Evolutionary conservation across 2,329 filamentous ascomycete genomes (phyloP), one percentile per base, ranked within the genome.

Genomic region (Hypoxylon sp.): DNA sequence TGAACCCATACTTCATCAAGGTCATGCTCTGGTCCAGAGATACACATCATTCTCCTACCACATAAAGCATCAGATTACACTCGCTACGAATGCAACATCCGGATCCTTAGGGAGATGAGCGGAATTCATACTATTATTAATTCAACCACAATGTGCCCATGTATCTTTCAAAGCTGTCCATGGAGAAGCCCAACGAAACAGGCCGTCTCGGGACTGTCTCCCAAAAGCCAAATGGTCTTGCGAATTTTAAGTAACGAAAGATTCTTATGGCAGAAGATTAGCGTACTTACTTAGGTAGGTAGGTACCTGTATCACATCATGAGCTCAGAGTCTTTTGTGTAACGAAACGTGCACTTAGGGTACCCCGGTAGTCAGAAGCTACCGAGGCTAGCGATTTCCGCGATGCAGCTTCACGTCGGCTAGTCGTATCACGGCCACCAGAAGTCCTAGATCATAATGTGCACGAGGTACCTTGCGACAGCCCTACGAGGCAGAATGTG

Each of bases 271-370:
- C 37, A 30, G 21, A 57, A 27, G 11, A 57, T 48, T 51, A 52
- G 29, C 37, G n/a, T n/a, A n/a, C n/a, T n/a, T n/a, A n/a, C n/a
- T n/a, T n/a, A n/a, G n/a, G n/a, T n/a, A n/a, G n/a, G n/a, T n/a
- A n/a, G n/a, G n/a, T n/a, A n/a, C n/a, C n/a, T n/a, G n/a, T n/a
- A n/a, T n/a, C n/a, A n/a, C n/a, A 7, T 29, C n/a, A 21, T 37
- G 57, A 51, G 53, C 46, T 16, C n/a, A 19, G 39, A 30, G 37
- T 47, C 29, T 39, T 8, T 12, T n/a, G 46, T 53, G 47, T 47
- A 53, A 63, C 53, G 52, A 57, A 23, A 11, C 12, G n/a, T n/a
- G n/a, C n/a, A n/a, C n/a, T n/a, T n/a, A n/a, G n/a, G n/a, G n/a
- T n/a, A n/a, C n/a, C n/a, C n/a, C n/a, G n/a, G n/a, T n/a, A n/a